A percentile compares a stretch with the other conserved stretches of the same genome.
phyloP scores from a whole-genome alignment of 2,329 filamentous ascomycete species.

The Alternaria longipes region DNA sequence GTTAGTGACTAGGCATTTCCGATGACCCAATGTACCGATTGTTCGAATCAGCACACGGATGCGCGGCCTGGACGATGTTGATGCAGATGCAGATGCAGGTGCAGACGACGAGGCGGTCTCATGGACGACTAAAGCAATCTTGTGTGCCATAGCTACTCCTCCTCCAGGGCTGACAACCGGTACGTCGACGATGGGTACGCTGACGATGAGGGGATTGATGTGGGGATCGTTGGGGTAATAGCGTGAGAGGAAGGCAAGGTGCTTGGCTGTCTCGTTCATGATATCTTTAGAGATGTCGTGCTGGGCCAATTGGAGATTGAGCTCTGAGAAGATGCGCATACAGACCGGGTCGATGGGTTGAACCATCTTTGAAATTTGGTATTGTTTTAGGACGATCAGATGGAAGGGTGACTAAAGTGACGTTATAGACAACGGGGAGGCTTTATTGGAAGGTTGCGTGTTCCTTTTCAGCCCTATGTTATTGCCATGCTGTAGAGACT shows the following conservation, averaged over 20 bases:
- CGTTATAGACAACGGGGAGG: neutral
- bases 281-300: conserved; percentile 3
- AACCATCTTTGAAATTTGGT: neutral
- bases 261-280: conserved; percentile 1
- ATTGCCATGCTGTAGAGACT: neutral
- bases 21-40: conserved; percentile 1
- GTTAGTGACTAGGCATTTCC: neutral
- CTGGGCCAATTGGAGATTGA: neutral
- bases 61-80: neutral
- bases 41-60: neutral
- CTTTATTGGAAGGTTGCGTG: neutral
- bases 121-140: neutral
- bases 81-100: neutral
- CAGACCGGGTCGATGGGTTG: conserved; percentile 5
- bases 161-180: neutral
- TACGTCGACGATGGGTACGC: neutral
- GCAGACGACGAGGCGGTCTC: neutral
- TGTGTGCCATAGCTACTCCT: neutral
- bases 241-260: conserved; percentile 3
- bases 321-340: conserved; percentile 11
- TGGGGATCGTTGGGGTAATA: conserved; percentile 1
- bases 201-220: neutral
- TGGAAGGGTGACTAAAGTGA: neutral
- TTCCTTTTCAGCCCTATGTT: neutral
- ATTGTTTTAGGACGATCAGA: neutral